Evolutionary conservation across 139 green algal genomes (phyloP), one percentile per base, ranked within the genome.

Genomic region (Picochlorum costavermella): DNA sequence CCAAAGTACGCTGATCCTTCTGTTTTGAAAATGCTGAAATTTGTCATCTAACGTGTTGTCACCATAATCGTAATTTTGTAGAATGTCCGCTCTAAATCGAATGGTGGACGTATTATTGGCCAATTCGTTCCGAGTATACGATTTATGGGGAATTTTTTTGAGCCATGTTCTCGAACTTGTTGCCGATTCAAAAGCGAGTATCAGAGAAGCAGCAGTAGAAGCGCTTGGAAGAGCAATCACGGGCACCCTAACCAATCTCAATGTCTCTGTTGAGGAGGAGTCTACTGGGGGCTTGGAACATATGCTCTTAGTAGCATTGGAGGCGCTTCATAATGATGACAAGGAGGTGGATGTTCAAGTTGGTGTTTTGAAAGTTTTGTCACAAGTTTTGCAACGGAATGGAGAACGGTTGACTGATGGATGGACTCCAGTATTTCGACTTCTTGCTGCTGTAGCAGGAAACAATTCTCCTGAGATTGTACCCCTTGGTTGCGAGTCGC

Each of bases 71-170:
- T 36, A 43, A 68, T 79, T 75, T 65, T 53, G 14, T 23, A 53
- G 46, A 0, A 64, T 88, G 72, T 85, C 67, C 68, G 79, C 79
- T 11, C 72, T 91, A 17, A 66, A 78, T 30, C 78, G 83, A 37
- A 90, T 91, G 83, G 81, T 87, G 53, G 83, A 90, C 26, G 77
- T 84, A 13, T 60, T 92, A 61, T 73, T 88, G 49, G 66, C 63
- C 61, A 94, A 94, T 63, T 63, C 77, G 26, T 48, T 59, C 40
- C 71, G 81, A 45, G 57, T 87, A 9, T 81, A 89, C 67, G 75
- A 89, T 46, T 67, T 94, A 28, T 94, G 86, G 86, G 76, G 71
- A 51, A 84, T 88, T 29, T 92, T 94, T 69, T 67, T 91, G 31
- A 72, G 60, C 55, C 86, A 93, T 45, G 55, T 91, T 6, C 65